phyloP scores from a whole-genome alignment of 108 stramenopile genomes.

The Cylindrotheca fusiformis region DNA sequence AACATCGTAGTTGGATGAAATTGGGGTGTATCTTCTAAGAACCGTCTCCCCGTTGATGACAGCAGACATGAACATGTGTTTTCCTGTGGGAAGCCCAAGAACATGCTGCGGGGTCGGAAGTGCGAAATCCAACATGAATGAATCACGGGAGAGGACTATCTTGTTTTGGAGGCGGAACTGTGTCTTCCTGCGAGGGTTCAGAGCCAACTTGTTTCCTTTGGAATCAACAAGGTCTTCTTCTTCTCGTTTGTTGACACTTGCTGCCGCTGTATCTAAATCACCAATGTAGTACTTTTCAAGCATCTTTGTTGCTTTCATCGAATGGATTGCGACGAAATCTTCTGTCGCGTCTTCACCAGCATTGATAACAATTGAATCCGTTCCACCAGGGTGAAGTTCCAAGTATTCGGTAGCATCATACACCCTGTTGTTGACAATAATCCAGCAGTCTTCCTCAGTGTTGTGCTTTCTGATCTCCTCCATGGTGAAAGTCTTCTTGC shows the following conservation, averaged over 20 bases:
- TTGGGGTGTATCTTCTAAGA: slow-evolving; percentile 92
- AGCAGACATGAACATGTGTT: slow-evolving; percentile 93
- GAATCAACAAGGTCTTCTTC: slow-evolving; percentile 44
- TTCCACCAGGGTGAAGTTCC: slow-evolving; percentile 93
- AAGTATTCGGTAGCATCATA: slow-evolving; percentile 94
- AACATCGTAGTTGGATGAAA: slow-evolving; percentile 89
- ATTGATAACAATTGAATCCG: slow-evolving; percentile 91
- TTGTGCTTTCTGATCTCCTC: slow-evolving; percentile 89
- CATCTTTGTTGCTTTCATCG: slow-evolving; percentile 90
- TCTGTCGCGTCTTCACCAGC: slow-evolving; percentile 95
- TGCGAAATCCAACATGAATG: slow-evolving; percentile 91
- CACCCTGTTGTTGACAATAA: slow-evolving; percentile 88
- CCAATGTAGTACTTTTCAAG: slow-evolving; percentile 93
- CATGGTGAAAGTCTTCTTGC: slow-evolving; percentile 73
- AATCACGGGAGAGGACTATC: slow-evolving; percentile 89
- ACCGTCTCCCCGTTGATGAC: slow-evolving; percentile 79
- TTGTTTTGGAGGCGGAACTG: slow-evolving; percentile 83
- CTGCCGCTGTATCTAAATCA: slow-evolving; percentile 54
- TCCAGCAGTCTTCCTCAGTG: slow-evolving; percentile 91
- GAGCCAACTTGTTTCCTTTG: slow-evolving; percentile 65
- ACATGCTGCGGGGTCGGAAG: slow-evolving; percentile 86
- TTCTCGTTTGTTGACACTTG: slow-evolving; percentile 18
- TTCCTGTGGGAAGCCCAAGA: slow-evolving; percentile 95
- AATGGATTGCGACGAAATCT: slow-evolving; percentile 97
- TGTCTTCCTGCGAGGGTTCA: slow-evolving; percentile 88